phyloP scores from a whole-genome alignment of 2,329 filamentous ascomycete genomes.

The Tolypocladium guangdongense region DNA sequence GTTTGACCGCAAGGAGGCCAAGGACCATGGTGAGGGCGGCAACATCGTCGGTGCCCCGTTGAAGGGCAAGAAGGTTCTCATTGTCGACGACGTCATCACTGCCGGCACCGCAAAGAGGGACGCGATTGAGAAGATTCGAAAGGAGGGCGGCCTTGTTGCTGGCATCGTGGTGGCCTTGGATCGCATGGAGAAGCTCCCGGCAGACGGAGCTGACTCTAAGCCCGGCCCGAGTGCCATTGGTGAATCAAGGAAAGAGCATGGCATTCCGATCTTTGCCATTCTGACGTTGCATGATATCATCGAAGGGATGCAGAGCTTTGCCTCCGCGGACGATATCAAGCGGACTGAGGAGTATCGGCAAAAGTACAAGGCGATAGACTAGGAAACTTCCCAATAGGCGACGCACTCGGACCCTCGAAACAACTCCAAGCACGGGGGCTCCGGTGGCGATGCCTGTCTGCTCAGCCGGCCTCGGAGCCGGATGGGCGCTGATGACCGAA shows the following conservation, averaged over 20 bases:
- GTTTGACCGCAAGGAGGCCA: constrained; percentile 94
- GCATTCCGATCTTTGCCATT: constrained; percentile 74
- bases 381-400: constrained; percentile 7
- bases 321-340: constrained; percentile 50
- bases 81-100: constrained; percentile 56
- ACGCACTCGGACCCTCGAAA: too few species aligned
- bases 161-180: constrained; percentile 86
- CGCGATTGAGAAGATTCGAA: constrained; percentile 78
- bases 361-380: constrained; percentile 52
- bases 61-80: constrained; percentile 49
- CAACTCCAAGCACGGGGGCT: constrained; percentile 55
- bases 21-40: constrained; percentile 91
- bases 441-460: too few species aligned
- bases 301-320: constrained; percentile 51
- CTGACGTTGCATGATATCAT: constrained; percentile 78
- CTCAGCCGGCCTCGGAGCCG: too few species aligned
- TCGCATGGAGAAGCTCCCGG: constrained; percentile 70
- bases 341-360: constrained; percentile 63
- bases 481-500: too few species aligned
- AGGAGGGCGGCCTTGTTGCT: constrained; percentile 73
- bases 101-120: constrained; percentile 91
- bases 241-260: constrained; percentile 71
- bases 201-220: constrained; percentile 54
- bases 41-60: constrained; percentile 81
- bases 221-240: constrained; percentile 73